Evolutionary conservation across 2,329 filamentous ascomycete species (phyloP), one percentile per base, ranked within the genome.

Genomic region (Hymenoscyphus fraxineus): DNA sequence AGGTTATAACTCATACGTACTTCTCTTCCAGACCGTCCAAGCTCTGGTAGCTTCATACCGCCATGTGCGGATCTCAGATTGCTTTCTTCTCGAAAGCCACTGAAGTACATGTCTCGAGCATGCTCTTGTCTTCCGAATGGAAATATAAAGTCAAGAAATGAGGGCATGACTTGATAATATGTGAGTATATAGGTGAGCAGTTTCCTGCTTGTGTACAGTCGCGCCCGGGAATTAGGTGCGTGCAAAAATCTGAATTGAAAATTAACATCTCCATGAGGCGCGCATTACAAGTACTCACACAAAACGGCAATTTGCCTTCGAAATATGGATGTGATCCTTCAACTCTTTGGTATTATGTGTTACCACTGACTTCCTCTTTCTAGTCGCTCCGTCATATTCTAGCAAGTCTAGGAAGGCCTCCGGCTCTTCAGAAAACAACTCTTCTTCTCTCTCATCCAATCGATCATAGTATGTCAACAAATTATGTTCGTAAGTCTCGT

Each of bases 1-100:
- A 81, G 64, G 60, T 72, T 80, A 65, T 80, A 80, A 61, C 77
- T 77, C 6, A 80, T 44, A 10, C 76, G 73, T 1, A 79, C 58
- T 7, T 75, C 72, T 6, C 60, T 67, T 2, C 78, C 78, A 10
- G 77, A 79, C 10, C 78, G 73, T 2, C 72, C 72, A 7, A 80
- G 62, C 39, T 73, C 57, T 0, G 72, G 68, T 15, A 78, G 65
- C 0, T 44, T 35, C 7, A 71, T 39, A 1, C 68, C 66, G 55
- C 39, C 47, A 0, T 66, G 64, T 10, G 41, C 15, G 1, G 19
- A 3, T 1, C 41, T 13, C 1, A 78, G 63, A 2, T 64, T 64
- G 22, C 58, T 72, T 15, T 76, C 75, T 3, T 75, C 69, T 12
- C 71, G 67, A 55, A 80, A 74, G 0, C 76, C 77, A 61, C 73